A percentile compares a stretch with the other conserved stretches of the same genome.
Evolutionary conservation across 2,329 filamentous ascomycete genomes (phyloP).

Genomic region (Fusarium duplospermum): DNA sequence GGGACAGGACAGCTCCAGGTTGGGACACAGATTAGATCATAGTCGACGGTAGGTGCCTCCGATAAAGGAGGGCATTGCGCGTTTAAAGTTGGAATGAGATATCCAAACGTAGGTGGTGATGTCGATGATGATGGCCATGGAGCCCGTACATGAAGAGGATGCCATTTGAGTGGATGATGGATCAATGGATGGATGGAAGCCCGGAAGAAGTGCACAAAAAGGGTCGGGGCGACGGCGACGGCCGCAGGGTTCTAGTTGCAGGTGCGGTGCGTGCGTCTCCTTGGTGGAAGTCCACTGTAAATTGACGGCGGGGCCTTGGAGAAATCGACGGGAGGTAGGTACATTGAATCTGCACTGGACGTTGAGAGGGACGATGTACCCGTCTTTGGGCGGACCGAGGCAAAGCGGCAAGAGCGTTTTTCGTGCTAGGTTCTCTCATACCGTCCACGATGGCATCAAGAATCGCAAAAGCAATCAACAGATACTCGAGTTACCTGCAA

Average conservation of each 20-base stretch:
- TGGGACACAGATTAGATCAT: neutral
- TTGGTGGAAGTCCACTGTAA: constrained; percentile 22
- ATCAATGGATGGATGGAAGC: constrained; percentile 21
- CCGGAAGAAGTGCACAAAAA: constrained; percentile 32
- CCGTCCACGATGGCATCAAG: neutral
- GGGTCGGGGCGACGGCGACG: constrained; percentile 34
- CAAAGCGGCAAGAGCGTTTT: neutral
- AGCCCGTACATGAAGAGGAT: constrained; percentile 19
- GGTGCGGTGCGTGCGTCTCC: constrained; percentile 23
- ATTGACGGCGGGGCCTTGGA: constrained; percentile 30
- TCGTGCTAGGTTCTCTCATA: neutral
- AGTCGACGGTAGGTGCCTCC: neutral
- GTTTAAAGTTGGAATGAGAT: neutral
- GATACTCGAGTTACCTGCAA: neutral
- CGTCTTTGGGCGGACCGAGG: neutral
- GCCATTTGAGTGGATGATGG: constrained; percentile 27
- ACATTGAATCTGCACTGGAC: constrained; percentile 13
- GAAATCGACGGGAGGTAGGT: neutral
- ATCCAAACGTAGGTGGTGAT: constrained; percentile 14
- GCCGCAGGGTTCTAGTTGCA: constrained; percentile 36
- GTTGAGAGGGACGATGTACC: constrained; percentile 3
- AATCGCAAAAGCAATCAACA: neutral
- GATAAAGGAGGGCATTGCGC: neutral
- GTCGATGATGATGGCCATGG: constrained; percentile 20
- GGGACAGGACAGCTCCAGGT: neutral